Conservation (phyloP, 2,329 filamentous ascomycete species). For the Cladosporium austrohemisphaericum region DNA sequence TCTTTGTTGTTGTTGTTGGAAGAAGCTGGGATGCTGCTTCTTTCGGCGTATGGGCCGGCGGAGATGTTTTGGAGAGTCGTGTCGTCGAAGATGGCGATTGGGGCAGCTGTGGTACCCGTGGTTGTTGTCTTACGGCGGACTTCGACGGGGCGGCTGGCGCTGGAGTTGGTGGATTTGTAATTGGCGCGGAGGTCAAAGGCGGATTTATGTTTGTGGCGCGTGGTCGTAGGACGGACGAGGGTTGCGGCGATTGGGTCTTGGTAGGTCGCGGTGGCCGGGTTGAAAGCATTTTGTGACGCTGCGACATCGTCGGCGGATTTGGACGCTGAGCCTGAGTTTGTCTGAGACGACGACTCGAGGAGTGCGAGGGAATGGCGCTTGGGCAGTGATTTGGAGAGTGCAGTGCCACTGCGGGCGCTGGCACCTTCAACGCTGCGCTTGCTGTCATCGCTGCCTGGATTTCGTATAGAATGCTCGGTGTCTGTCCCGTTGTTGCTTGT, state of each 20-base stretch:
- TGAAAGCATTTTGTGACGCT: background rate
- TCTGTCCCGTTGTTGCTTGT: conserved; percentile 7
- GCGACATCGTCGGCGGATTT: conserved; percentile 9
- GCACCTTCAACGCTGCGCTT: conserved; percentile 15
- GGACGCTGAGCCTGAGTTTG: conserved; percentile 10
- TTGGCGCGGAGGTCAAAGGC: conserved; percentile 33
- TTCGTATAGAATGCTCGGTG: conserved; percentile 7
- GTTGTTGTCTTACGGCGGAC: conserved; percentile 23
- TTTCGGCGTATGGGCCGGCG: conserved; percentile 31
- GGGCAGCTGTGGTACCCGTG: conserved; percentile 16
- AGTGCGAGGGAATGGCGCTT: conserved; percentile 10
- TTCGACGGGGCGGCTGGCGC: conserved; percentile 22
- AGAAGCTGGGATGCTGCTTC: conserved; percentile 13
- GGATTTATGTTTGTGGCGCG: conserved; percentile 23
- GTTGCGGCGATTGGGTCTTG: background rate
- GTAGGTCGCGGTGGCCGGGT: background rate
- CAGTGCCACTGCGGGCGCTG: conserved; percentile 7
- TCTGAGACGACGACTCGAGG: conserved; percentile 9
- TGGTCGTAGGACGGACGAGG: background rate
- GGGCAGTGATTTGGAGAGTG: background rate
- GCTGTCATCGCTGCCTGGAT: conserved; percentile 11
- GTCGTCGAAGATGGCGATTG: conserved; percentile 28
- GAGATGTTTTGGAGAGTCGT: conserved; percentile 31
- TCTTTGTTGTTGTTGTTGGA: conserved; percentile 20
- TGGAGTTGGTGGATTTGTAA: conserved; percentile 25